phyloP scores from a whole-genome alignment of 345 rosid species.

The Viola odorata region DNA sequence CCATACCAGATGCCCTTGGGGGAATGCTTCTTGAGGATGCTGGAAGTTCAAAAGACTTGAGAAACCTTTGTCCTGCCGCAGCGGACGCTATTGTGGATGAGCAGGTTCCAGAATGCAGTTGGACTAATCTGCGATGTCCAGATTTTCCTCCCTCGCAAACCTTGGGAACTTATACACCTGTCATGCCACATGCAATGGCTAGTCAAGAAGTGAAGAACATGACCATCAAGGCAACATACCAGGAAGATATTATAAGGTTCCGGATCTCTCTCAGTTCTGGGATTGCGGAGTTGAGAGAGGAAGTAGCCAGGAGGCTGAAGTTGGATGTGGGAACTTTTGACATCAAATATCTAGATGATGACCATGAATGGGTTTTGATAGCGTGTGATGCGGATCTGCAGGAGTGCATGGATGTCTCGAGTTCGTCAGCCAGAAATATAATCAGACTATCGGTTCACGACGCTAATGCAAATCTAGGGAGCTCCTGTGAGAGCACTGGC shows the following conservation, averaged over 20 bases:
- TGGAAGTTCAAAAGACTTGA: slow-evolving; percentile 82
- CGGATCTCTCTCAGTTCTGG: slow-evolving; percentile 49
- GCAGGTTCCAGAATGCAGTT: slow-evolving; percentile 45
- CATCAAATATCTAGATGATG: slow-evolving; percentile 78
- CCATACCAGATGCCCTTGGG: slow-evolving; percentile 43
- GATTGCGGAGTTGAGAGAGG: slow-evolving; percentile 60
- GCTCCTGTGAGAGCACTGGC: slow-evolving; percentile 88
- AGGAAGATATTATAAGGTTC: slow-evolving; percentile 77
- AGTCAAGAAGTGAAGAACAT: slow-evolving; percentile 38
- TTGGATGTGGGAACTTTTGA: slow-evolving; percentile 69
- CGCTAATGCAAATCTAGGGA: slow-evolving; percentile 52
- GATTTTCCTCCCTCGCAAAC: slow-evolving; percentile 20
- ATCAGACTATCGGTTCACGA: slow-evolving; percentile 69
- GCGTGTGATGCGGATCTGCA: slow-evolving; percentile 78
- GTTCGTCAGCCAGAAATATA: slow-evolving; percentile 54
- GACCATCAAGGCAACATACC: slow-evolving; percentile 74
- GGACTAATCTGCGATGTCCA: slow-evolving; percentile 31
- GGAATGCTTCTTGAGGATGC: slow-evolving; percentile 69
- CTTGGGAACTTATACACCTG: slow-evolving; percentile 20
- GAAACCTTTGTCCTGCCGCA: slow-evolving; percentile 53
- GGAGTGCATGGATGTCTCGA: slow-evolving; percentile 67
- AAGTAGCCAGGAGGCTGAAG: slow-evolving; percentile 84
- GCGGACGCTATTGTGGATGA: slow-evolving; percentile 45
- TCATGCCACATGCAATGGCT: slow-evolving; percentile 21
- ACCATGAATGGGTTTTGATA: slow-evolving; percentile 74